These are phyloP conservation scores for Russula foetens DNA, from an alignment of 768 basidiomycete species.

Conservation along the genomic window DNA sequence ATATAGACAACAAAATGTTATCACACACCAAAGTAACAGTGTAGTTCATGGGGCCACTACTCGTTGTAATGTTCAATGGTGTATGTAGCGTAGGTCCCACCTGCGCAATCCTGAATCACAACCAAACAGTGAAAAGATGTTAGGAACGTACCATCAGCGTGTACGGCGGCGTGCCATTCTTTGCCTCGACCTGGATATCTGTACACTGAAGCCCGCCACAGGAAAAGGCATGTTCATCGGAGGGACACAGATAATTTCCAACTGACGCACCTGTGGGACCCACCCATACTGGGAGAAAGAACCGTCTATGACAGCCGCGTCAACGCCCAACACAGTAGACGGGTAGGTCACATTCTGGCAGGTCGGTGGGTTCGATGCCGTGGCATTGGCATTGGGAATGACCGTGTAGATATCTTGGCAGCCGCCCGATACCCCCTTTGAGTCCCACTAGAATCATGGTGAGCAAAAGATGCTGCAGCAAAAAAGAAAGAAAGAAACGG, in stretches of 20 bases:
- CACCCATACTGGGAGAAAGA: constrained; percentile 53
- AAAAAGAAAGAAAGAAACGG: background rate
- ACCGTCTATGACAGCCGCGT: constrained; percentile 37
- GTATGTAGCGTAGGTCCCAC: constrained; percentile 54
- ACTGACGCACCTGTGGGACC: constrained; percentile 39
- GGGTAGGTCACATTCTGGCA: constrained; percentile 45
- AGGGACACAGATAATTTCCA: background rate
- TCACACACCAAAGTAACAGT: constrained; percentile 36
- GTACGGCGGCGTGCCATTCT: constrained; percentile 53
- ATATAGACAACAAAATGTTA: background rate
- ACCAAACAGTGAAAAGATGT: background rate
- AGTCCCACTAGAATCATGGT: constrained; percentile 39
- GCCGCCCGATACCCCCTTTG: constrained; percentile 49
- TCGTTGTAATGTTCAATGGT: constrained; percentile 47
- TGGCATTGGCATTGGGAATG: constrained; percentile 33
- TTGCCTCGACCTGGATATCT: constrained; percentile 44
- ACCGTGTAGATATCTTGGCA: constrained; percentile 53
- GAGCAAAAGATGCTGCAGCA: no score
- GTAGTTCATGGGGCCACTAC: constrained; percentile 44
- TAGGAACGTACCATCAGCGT: constrained; percentile 40
- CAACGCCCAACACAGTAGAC: constrained; percentile 37
- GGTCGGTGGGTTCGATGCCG: constrained; percentile 30
- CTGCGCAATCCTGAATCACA: constrained; percentile 26
- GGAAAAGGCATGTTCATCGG: background rate
- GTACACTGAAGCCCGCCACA: constrained; percentile 36